These are phyloP conservation scores for Fomitopsis betulina DNA, from an alignment of 1,284 basidiomycete genomes.

Conservation along the genomic window DNA sequence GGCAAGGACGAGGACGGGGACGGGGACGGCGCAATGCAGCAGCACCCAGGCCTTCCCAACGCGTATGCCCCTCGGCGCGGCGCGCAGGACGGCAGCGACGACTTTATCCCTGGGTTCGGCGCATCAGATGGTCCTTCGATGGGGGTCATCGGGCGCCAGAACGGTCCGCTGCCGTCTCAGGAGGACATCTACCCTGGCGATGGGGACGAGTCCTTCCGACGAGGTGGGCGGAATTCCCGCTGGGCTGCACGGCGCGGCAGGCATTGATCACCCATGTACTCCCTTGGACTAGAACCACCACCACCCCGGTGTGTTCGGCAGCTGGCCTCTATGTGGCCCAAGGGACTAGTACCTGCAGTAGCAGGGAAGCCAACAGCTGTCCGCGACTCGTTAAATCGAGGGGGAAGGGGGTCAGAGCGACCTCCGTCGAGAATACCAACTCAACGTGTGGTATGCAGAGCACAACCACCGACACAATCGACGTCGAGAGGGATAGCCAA, in stretches of 20 bases:
- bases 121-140: slow-evolving; percentile 12
- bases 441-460: too few species aligned
- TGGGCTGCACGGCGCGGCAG: slow-evolving; percentile 8
- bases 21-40: slow-evolving; percentile 7
- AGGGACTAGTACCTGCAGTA: too few species aligned
- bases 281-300: too few species aligned
- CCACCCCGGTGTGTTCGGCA: too few species aligned
- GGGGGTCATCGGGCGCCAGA: slow-evolving; percentile 30
- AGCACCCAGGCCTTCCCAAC: slow-evolving; percentile 9
- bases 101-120: slow-evolving; percentile 25
- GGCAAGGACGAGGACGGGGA: slow-evolving; percentile 22
- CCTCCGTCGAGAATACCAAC: too few species aligned
- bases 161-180: slow-evolving; percentile 33
- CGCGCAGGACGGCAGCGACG: slow-evolving; percentile 11
- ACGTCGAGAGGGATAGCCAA: too few species aligned
- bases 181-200: slow-evolving; percentile 36
- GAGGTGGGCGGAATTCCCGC: slow-evolving; percentile 11
- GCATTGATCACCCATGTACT: neutral
- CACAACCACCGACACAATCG: too few species aligned
- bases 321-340: too few species aligned
- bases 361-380: too few species aligned
- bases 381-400: too few species aligned
- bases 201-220: slow-evolving; percentile 12
- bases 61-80: slow-evolving; percentile 5
- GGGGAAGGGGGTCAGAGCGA: too few species aligned